Evolutionary conservation across 2,329 filamentous ascomycete genomes (phyloP), one percentile per base, ranked within the genome.

Genomic region (Ascochyta koolunga): DNA sequence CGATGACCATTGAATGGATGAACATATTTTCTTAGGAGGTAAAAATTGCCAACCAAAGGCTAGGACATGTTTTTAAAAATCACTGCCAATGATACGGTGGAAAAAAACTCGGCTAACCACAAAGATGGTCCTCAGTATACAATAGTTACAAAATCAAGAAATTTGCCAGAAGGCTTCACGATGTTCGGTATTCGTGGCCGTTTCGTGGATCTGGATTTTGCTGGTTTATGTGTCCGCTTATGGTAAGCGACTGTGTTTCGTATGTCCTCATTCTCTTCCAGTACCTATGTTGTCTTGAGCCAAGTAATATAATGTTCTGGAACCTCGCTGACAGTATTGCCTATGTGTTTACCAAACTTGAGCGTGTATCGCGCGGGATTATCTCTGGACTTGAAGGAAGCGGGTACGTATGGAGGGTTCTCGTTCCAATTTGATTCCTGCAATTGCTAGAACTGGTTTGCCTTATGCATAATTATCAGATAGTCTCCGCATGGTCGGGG

Each of bases 61-160:
- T 68, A 21, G 69, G 62, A 32, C 76, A 73, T 19, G 51, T 46
- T 2, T 59, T 64, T 3, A 54, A 54, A 15, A 76, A 60, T 1
- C 74, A 24, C 73, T 7, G 53, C 56, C 43, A 77, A 60, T 15
- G 78, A 57, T 19, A 71, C 43, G 79, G 62, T 29, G 79, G 79
- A 61, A 5, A 71, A 73, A 19, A 76, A 68, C 54, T 79, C 78
- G 45, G 77, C 71, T 31, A 72, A 65, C 74, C 74, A 78, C 5
- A 78, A 65, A 16, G 69, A 70, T 6, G 70, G 55, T 74, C 76
- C 78, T 43, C 76, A 71, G 19, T 74, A 64, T 38, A 76, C 68
- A 4, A 70, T 72, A 16, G 71, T 73, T 9, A 71, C 68, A 52
- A 77, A 24, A 24, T 24, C 22, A 6, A 35, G 15, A 9, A 16